Conservation (phyloP, 495 filamentous ascomycete species). For the Penicillium flavigenum region DNA sequence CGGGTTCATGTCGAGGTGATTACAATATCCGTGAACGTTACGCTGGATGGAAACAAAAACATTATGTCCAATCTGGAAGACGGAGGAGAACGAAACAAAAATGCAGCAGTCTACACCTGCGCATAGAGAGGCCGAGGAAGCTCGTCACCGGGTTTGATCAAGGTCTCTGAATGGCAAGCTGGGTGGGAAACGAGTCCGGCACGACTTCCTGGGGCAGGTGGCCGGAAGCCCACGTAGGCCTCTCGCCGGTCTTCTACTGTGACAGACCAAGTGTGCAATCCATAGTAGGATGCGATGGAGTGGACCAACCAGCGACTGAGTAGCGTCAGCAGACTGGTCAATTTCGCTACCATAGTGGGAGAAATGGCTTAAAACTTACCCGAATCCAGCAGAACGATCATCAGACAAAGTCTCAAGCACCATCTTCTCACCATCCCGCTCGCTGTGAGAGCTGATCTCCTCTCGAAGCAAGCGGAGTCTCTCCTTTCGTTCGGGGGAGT, state of each 20-base stretch:
- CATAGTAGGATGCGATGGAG: constrained; percentile 89
- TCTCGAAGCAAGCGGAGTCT: constrained; percentile 33
- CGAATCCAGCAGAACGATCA: constrained; percentile 75
- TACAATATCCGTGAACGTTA: constrained; percentile 1
- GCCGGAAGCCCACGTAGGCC: constrained; percentile 81
- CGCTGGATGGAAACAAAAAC: background rate
- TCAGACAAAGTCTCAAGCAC: constrained; percentile 74
- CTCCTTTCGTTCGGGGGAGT: constrained; percentile 47
- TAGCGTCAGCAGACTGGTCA: background rate
- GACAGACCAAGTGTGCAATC: constrained; percentile 79
- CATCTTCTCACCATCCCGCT: constrained; percentile 64
- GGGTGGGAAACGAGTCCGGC: constrained; percentile 31
- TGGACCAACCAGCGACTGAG: constrained; percentile 89
- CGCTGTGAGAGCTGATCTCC: constrained; percentile 45
- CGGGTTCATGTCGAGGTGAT: background rate
- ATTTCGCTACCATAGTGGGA: background rate
- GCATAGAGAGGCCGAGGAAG: constrained; percentile 62
- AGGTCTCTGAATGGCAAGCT: constrained; percentile 28
- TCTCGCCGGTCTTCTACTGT: constrained; percentile 74
- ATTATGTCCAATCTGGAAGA: constrained; percentile 3
- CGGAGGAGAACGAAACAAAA: background rate
- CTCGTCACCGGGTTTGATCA: constrained; percentile 45
- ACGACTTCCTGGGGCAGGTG: constrained; percentile 32
- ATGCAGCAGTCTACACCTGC: constrained; percentile 45
- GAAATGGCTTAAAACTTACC: constrained; percentile 53